These are phyloP conservation scores for Metarhizium brunneum DNA, from an alignment of 2,329 filamentous ascomycete species.

Conservation along the genomic window DNA sequence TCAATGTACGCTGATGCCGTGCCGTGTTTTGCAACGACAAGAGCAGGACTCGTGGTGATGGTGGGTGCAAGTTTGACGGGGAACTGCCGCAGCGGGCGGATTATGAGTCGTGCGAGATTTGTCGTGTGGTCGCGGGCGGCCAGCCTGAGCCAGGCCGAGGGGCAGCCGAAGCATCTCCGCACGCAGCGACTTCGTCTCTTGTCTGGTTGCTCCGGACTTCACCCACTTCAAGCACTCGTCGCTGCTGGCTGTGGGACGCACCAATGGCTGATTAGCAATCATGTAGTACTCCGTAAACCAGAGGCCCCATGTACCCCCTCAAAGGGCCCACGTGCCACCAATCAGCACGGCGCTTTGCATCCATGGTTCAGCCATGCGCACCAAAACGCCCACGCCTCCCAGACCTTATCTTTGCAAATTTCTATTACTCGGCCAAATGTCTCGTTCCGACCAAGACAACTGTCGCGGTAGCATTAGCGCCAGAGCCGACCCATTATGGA, in stretches of 20 bases:
- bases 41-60: background rate
- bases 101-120: constrained; percentile 7
- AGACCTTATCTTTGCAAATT: background rate
- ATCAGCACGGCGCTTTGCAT: background rate
- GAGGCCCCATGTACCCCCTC: background rate
- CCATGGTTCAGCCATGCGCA: background rate
- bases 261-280: background rate
- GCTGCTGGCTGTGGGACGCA: too few relatives aligned
- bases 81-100: background rate
- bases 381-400: background rate
- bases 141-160: constrained; percentile 3
- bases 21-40: background rate
- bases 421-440: background rate
- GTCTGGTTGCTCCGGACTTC: too few relatives aligned
- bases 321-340: background rate
- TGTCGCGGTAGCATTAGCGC: too few relatives aligned
- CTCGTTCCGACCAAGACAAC: too few relatives aligned
- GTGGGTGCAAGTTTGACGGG: constrained; percentile 1
- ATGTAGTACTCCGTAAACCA: background rate
- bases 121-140: background rate
- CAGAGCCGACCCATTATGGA: too few relatives aligned
- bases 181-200: background rate
- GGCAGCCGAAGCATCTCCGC: constrained; percentile 2
- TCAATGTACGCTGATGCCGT: background rate
- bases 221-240: too few relatives aligned